These are phyloP conservation scores for Gossypium raimondii DNA, from an alignment of 345 rosid species.

Conservation along the genomic window DNA sequence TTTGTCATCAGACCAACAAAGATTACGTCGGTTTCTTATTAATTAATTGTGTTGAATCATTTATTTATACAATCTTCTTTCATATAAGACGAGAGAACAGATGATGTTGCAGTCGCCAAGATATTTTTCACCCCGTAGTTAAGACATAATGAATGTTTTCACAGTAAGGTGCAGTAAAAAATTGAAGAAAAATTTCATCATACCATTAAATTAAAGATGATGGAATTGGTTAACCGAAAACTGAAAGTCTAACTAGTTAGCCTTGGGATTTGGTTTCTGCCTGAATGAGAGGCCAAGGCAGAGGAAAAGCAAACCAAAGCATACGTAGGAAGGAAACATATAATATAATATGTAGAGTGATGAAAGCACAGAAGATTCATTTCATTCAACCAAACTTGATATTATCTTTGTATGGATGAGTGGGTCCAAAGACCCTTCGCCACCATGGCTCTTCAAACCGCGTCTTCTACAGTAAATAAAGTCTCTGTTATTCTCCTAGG, in stretches of 20 bases:
- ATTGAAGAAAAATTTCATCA: no score
- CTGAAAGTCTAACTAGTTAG: no score
- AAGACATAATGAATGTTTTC: no score
- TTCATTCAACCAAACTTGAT: neutral
- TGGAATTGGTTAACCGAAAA: no score
- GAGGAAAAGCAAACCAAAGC: neutral
- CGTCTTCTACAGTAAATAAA: conserved; percentile 16
- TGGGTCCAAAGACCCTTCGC: conserved; percentile 8
- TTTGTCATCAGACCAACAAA: no score
- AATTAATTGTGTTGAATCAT: no score
- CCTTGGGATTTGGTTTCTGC: no score
- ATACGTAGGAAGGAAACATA: neutral
- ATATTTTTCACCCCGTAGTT: no score
- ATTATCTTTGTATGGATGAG: conserved; percentile 2
- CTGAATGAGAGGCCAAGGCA: neutral
- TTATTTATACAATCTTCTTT: neutral
- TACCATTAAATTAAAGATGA: no score
- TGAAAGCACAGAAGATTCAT: neutral
- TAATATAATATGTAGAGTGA: neutral
- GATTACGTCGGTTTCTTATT: neutral
- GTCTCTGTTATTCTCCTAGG: neutral
- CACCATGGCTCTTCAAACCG: conserved; percentile 20
- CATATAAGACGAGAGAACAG: neutral
- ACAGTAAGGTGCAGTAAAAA: no score
- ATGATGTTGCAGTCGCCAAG: neutral